phyloP scores from a whole-genome alignment of 768 basidiomycete species.

The Lactarius sp. region DNA sequence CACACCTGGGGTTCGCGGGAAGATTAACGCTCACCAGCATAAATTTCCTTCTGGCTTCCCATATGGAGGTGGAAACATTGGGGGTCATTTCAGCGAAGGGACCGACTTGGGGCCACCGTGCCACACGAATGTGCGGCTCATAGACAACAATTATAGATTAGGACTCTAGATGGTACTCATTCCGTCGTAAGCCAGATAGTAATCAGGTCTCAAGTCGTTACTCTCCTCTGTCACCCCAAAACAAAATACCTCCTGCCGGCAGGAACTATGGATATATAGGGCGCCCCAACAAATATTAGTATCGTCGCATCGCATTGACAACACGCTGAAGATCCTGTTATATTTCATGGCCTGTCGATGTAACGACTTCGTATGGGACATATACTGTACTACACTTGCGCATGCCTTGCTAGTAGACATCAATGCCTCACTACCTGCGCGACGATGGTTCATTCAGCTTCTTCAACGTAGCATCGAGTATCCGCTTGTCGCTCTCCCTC shows the following conservation, averaged over 20 bases:
- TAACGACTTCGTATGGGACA: too few species aligned
- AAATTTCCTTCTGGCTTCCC: too few species aligned
- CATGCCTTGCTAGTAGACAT: too few species aligned
- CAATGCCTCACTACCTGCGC: too few species aligned
- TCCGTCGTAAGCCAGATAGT: conserved; percentile 11
- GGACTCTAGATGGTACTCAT: conserved; percentile 7
- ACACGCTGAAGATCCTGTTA: conserved; percentile 36
- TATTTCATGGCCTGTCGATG: too few species aligned
- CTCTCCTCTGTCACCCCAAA: neutral
- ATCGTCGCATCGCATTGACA: conserved; percentile 35
- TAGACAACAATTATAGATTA: conserved; percentile 16
- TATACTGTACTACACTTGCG: too few species aligned
- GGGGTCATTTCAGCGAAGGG: neutral
- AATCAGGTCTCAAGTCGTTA: conserved; percentile 2
- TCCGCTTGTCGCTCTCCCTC: too few species aligned
- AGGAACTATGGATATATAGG: conserved; percentile 10
- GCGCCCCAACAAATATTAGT: conserved; percentile 12
- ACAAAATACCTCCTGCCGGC: conserved; percentile 13
- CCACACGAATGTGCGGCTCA: neutral
- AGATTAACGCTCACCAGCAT: too few species aligned
- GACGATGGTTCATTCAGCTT: too few species aligned
- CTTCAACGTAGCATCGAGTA: too few species aligned
- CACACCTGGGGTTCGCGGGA: too few species aligned
- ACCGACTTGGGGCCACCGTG: neutral
- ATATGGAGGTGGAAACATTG: too few species aligned